Percentiles rank a stretch among this genome's conserved stretches.
phyloP scores from a whole-genome alignment of 2,329 filamentous ascomycete genomes.

The Penicillium sp. region DNA sequence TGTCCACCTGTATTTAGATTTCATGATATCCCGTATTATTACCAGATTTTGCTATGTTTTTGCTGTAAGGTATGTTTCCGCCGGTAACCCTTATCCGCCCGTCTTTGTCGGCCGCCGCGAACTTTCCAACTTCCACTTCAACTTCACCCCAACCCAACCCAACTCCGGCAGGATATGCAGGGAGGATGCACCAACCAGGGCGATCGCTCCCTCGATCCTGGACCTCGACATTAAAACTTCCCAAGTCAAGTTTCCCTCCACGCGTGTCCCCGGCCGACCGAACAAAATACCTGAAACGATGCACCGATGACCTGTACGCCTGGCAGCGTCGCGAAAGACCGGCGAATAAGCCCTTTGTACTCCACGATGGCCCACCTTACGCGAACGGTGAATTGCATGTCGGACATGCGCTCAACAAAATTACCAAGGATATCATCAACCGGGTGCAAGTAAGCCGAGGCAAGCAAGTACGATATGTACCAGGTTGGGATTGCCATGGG shows the following conservation, averaged over 20 bases:
- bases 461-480: slow-evolving; percentile 76
- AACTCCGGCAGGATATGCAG: slow-evolving; percentile 16
- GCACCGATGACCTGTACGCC: slow-evolving; percentile 83
- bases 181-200: slow-evolving; percentile 45
- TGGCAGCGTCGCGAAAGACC: slow-evolving; percentile 72
- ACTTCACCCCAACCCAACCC: slow-evolving; percentile 4
- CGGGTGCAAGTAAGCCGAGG: slow-evolving; percentile 80
- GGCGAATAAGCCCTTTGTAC: slow-evolving; percentile 66
- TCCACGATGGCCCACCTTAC: slow-evolving; percentile 97
- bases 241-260: slow-evolving; percentile 71
- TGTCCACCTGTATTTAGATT: slow-evolving; percentile 5
- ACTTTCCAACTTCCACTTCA: background rate
- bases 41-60: background rate
- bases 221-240: slow-evolving; percentile 75
- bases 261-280: slow-evolving; percentile 52
- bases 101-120: background rate
- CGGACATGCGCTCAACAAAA: slow-evolving; percentile 95
- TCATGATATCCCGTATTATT: background rate
- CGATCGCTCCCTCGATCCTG: slow-evolving; percentile 57
- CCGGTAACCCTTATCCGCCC: background rate
- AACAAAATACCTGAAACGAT: slow-evolving; percentile 69
- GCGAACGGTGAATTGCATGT: slow-evolving; percentile 91
- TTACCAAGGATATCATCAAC: slow-evolving; percentile 91
- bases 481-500: slow-evolving; percentile 98
- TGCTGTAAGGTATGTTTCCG: background rate